Percentiles rank a stretch among this genome's conserved stretches.
phyloP scores from a whole-genome alignment of 2,329 filamentous ascomycete species.

The Cordyceps tenuipes region DNA sequence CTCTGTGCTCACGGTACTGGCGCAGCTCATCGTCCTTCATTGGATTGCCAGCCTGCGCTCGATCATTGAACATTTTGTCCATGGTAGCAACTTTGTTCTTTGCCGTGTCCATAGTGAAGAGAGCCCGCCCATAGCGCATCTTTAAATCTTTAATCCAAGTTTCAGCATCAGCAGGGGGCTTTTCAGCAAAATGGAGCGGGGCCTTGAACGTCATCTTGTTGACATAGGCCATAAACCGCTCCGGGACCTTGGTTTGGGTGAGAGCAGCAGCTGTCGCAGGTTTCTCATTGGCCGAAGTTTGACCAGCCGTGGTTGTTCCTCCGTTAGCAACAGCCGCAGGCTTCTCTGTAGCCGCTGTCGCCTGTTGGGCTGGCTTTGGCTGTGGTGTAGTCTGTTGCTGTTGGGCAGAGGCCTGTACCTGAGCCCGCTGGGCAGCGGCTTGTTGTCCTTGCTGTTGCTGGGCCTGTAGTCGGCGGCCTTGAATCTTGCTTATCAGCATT shows the following conservation, averaged over 20 bases:
- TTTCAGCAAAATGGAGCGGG: slow-evolving; percentile 34
- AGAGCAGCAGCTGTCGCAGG: slow-evolving; percentile 10
- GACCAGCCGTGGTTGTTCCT: neutral
- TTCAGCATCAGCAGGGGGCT: slow-evolving; percentile 32
- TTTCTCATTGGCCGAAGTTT: neutral
- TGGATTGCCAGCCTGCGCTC: slow-evolving; percentile 33
- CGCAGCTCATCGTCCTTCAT: slow-evolving; percentile 40
- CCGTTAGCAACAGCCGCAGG: neutral
- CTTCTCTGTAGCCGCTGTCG: neutral
- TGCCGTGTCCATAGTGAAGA: slow-evolving; percentile 41
- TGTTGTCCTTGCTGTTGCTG: slow-evolving; percentile 24
- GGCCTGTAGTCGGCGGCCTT: slow-evolving; percentile 29
- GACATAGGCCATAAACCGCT: slow-evolving; percentile 39
- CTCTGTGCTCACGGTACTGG: slow-evolving; percentile 35
- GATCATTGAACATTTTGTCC: slow-evolving; percentile 34
- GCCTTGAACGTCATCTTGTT: slow-evolving; percentile 39
- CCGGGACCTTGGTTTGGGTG: slow-evolving; percentile 28
- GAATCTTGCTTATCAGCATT: slow-evolving; percentile 46
- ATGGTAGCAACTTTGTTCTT: slow-evolving; percentile 33
- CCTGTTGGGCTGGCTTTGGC: slow-evolving; percentile 5
- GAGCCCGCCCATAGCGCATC: slow-evolving; percentile 37
- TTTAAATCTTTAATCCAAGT: slow-evolving; percentile 43
- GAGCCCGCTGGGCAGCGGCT: slow-evolving; percentile 12
- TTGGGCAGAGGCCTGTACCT: slow-evolving; percentile 16
- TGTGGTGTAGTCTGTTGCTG: slow-evolving; percentile 13